Evolutionary conservation across 345 rosid genomes (phyloP).

Genomic region (Eucalyptus guilfoylei): DNA sequence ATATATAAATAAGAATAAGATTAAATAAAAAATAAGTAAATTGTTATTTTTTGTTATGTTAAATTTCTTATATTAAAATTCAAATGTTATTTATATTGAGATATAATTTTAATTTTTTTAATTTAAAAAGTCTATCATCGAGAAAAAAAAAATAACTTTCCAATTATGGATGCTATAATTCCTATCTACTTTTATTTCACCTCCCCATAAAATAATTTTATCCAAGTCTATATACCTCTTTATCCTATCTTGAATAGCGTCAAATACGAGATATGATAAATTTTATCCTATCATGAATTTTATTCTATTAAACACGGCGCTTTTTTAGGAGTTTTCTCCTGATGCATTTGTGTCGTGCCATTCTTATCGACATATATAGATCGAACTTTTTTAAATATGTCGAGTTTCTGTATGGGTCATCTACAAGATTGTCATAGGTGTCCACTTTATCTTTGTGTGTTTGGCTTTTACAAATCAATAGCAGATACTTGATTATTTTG

Average conservation of each 20-base stretch:
- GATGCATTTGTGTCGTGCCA: rapidly evolving
- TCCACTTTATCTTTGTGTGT: rapidly evolving
- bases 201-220: rapidly evolving
- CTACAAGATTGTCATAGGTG: neutral
- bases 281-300: no score
- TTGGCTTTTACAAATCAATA: neutral
- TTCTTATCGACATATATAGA: neutral
- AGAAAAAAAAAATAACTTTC: no score
- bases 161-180: rapidly evolving
- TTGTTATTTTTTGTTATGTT: no score
- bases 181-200: rapidly evolving
- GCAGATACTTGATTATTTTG: neutral
- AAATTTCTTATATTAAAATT: no score
- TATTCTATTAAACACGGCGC: no score
- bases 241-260: rapidly evolving
- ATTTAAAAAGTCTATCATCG: no score
- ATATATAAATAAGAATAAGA: no score
- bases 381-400: neutral
- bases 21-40: no score
- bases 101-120: no score
- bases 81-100: no score
- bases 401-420: rapidly evolving
- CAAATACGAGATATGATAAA: rapidly evolving
- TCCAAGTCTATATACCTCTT: rapidly evolving
- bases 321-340: neutral